phyloP scores from a whole-genome alignment of 2,329 filamentous ascomycete species.

The Thelonectria discophora region DNA sequence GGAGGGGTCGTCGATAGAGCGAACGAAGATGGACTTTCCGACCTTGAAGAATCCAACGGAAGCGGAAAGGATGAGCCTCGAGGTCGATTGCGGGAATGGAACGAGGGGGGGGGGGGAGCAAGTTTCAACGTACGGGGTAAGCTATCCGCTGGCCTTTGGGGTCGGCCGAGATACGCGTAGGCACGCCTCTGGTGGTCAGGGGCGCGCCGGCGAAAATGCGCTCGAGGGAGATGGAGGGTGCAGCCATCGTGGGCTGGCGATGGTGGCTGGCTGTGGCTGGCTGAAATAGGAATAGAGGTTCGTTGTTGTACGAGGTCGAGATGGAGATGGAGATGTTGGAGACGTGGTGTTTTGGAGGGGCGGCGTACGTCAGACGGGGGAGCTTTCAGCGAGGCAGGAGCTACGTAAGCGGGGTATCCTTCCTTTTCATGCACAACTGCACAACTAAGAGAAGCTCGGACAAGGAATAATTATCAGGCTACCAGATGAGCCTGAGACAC shows the following conservation, averaged over 20 bases:
- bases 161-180: conserved; percentile 88
- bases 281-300: neutral
- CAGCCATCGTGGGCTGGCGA: conserved; percentile 42
- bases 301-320: neutral
- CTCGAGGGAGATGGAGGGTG: conserved; percentile 63
- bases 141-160: conserved; percentile 90
- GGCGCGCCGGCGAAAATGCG: conserved; percentile 87
- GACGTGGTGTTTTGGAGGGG: conserved; percentile 26
- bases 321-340: conserved; percentile 14
- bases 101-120: neutral
- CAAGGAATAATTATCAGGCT: neutral
- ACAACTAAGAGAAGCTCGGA: neutral
- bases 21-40: conserved; percentile 95
- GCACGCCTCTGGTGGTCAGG: conserved; percentile 82
- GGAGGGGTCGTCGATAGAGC: conserved; percentile 90
- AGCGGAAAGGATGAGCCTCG: conserved; percentile 2
- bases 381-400: neutral
- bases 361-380: conserved; percentile 23
- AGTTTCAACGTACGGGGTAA: conserved; percentile 75
- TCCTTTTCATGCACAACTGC: neutral
- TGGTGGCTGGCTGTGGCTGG: neutral
- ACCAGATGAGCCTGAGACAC: neutral
- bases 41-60: conserved; percentile 62
- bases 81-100: neutral
- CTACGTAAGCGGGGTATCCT: conserved; percentile 14